Evolutionary conservation across 495 filamentous ascomycete genomes (phyloP).

Genomic region (Aspergillus kassunensis): DNA sequence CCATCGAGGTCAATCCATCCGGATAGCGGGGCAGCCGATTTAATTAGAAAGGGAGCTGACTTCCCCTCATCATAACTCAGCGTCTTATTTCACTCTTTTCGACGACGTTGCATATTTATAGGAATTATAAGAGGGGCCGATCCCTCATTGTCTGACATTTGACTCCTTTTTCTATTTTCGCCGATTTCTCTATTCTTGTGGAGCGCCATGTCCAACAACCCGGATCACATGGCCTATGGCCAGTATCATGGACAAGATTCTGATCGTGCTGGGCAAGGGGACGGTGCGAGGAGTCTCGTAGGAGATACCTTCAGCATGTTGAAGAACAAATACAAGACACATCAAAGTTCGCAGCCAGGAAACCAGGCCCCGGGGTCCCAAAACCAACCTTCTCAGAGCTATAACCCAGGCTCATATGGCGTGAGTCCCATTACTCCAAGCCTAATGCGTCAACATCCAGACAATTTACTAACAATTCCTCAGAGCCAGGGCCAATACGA

Average conservation of each 20-base stretch:
- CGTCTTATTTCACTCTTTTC: background rate
- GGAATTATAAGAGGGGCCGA: slow-evolving; percentile 3
- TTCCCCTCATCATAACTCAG: slow-evolving; percentile 1
- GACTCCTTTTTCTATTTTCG: slow-evolving; percentile 9
- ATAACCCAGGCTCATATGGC: background rate
- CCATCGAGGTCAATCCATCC: background rate
- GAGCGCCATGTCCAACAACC: slow-evolving; percentile 36
- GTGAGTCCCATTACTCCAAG: background rate
- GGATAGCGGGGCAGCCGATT: slow-evolving; percentile 9
- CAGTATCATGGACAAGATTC: slow-evolving; percentile 41
- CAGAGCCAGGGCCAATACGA: too few species aligned
- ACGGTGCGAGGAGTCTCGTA: slow-evolving; percentile 47
- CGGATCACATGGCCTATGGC: slow-evolving; percentile 55
- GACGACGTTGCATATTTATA: too few species aligned
- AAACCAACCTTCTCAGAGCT: slow-evolving; percentile 11
- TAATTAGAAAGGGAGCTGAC: background rate
- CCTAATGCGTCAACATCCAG: background rate
- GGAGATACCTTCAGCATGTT: slow-evolving; percentile 52
- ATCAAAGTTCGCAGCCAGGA: slow-evolving; percentile 14
- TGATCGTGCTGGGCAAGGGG: slow-evolving; percentile 22
- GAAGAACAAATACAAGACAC: slow-evolving; percentile 40
- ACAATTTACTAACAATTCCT: background rate
- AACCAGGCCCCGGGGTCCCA: slow-evolving; percentile 13
- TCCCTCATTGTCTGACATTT: slow-evolving; percentile 2
- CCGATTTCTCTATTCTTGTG: background rate